Base-by-base conservation (phyloP, 305 asterid species). In the Ruellia speciosa region DNA sequence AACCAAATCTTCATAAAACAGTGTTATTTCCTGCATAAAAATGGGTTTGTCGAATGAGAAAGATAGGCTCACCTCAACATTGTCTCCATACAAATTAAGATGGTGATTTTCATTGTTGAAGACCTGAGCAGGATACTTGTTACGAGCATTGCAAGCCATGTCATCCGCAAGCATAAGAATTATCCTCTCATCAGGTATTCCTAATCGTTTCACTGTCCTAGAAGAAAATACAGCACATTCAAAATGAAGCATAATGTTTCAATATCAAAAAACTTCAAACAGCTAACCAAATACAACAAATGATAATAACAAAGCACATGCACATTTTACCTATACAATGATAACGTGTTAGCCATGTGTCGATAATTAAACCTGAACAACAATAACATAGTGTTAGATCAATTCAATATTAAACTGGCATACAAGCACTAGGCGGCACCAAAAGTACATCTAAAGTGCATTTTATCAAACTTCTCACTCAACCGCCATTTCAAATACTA, bases 61-160 rank as follows among this genome's bases (percentile, higher is more conserved):
- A 54, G 9, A 49, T 33, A 49, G 52, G 34, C 72, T 60, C 70
- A 86, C 99, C 97, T 92, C 97, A 54, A 88, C 99, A 66, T 92
- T 92, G 72, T 88, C 97, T 46, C 97, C 99, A 67, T 92, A 92
- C 75, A 92, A 73, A 69, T 92, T 92, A 62, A 88, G 95, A 61
- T 70, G 81, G 71, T 88, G 99, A 72, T 93, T 86, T 73, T 93
- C 94, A 74, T 88, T 86, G 75, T 93, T 93, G 81, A 93, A 93
- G 77, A 93, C 99, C 74, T 86, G 97, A 35, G 99, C 96, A 63
- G 96, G 99, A 66, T 84, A 93, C 81, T 86, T 93, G 70, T 93
- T 93, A 63, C 95, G 89, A 53, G 99, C 73, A 76, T 93, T 93
- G 79, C 99, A 88, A 54, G 96, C 99, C 97, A 93, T 93, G 73